Base-by-base conservation (phyloP, 768 basidiomycete species). In the Pilatotrama ljubarskyi region DNA sequence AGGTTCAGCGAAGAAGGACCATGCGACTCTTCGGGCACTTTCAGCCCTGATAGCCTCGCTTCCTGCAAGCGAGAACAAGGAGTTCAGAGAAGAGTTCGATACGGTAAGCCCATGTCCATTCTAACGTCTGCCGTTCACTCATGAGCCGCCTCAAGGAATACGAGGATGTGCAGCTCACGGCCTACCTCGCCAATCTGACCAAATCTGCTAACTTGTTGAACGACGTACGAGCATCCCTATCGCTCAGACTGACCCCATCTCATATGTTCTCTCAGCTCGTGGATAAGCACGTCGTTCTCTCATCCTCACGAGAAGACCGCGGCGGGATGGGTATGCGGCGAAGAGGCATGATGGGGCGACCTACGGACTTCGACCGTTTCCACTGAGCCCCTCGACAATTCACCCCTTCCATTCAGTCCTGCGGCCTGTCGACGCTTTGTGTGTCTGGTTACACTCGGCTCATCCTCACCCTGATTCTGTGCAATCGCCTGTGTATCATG, bases 101-200 rank as follows among this genome's bases (percentile, higher is more conserved):
- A 95, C 88, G 1, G 95, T 94, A 66, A 46, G 83, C 29, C 29
- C 10, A 10, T 32, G 4, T 22, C 7, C 13, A 14, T 20, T 24
- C 11, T 14, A 5, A 1, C 11, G 9, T 51, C 13, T 51, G 20
- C 11, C 22, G 1, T 15, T 13, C 24, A 13, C 20, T 14, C 18
- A 40, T 15, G n/a, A 48, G 35, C 51, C 32, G 22, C 22, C 8
- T 49, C 3, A 66, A 97, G 94, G 96, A 99, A 83, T 93, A 95
- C 73, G 90, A 90, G 68, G 95, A 99, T 70, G 94, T 96, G 15
- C 93, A 97, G 61, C 77, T 99, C 26, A 97, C 94, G 1, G 87
- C 90, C 9, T 92, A 93, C 74, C 78, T 99, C 13, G 87, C 93
- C 0, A 84, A 87, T 14, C 74, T 99, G 59, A 98, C 95, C 7